phyloP scores from a whole-genome alignment of 129 eudicot species.

The Artemisia annua region DNA sequence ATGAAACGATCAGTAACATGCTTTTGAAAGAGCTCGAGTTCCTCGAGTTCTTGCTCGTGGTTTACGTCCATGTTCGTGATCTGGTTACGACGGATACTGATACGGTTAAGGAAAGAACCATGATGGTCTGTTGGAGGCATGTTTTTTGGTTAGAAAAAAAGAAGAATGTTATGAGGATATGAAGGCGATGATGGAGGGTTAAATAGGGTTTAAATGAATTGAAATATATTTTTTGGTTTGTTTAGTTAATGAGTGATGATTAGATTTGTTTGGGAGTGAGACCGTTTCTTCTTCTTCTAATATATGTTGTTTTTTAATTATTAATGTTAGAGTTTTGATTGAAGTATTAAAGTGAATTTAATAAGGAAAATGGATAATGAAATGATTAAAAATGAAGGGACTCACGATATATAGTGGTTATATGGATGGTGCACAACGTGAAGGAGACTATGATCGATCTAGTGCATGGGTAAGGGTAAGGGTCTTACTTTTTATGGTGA shows the following conservation, averaged over 20 bases:
- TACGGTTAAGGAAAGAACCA: slow-evolving; percentile 74
- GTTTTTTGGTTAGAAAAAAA: slow-evolving; percentile 25
- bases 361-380: too few species aligned
- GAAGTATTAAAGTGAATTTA: too few species aligned
- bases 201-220: slow-evolving; percentile 22
- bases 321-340: too few species aligned
- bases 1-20: slow-evolving; percentile 67
- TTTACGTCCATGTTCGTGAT: slow-evolving; percentile 37
- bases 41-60: slow-evolving; percentile 69
- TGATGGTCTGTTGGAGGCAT: slow-evolving; percentile 68
- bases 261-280: slow-evolving; percentile 26
- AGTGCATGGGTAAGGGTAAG: background rate
- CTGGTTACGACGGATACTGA: slow-evolving; percentile 91
- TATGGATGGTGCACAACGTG: too few species aligned
- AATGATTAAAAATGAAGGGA: too few species aligned
- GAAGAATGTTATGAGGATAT: background rate
- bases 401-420: too few species aligned
- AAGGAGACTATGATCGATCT: too few species aligned
- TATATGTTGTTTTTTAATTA: too few species aligned
- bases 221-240: background rate
- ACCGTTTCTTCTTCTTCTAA: slow-evolving; percentile 28
- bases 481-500: too few species aligned
- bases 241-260: slow-evolving; percentile 10
- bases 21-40: slow-evolving; percentile 64
- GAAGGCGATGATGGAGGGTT: slow-evolving; percentile 30